phyloP scores from a whole-genome alignment of 2,329 filamentous ascomycete species.

The Fusarium nematophilum region DNA sequence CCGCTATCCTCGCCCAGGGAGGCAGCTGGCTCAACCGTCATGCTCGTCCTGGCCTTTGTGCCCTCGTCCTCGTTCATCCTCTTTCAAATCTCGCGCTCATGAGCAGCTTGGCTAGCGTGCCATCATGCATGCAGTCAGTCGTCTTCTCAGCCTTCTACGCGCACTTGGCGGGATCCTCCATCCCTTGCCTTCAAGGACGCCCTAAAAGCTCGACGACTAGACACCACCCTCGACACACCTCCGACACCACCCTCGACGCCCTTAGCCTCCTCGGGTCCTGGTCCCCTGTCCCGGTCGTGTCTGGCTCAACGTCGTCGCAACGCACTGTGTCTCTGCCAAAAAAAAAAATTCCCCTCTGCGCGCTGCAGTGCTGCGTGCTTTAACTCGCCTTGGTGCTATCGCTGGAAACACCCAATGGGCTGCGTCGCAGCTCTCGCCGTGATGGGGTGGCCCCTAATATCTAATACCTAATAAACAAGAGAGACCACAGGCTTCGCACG shows the following conservation, averaged over 20 bases:
- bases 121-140: slow-evolving; percentile 31
- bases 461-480: slow-evolving; percentile 21
- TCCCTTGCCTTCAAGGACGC: slow-evolving; percentile 35
- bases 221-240: slow-evolving; percentile 12
- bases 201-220: slow-evolving; percentile 13
- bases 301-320: slow-evolving; percentile 34
- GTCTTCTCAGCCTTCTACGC: slow-evolving; percentile 34
- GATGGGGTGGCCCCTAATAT: slow-evolving; percentile 22
- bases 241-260: slow-evolving; percentile 29
- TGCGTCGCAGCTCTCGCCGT: slow-evolving; percentile 11
- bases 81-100: slow-evolving; percentile 22
- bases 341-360: slow-evolving; percentile 13
- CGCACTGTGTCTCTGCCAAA: slow-evolving; percentile 31
- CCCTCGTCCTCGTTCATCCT: slow-evolving; percentile 19
- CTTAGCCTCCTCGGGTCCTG: slow-evolving; percentile 39
- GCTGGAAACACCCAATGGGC: slow-evolving; percentile 13
- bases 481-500: slow-evolving; percentile 7
- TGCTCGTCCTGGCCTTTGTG: not conserved
- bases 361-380: slow-evolving; percentile 15
- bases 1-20: slow-evolving; percentile 3
- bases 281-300: slow-evolving; percentile 32
- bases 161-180: slow-evolving; percentile 24
- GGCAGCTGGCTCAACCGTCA: slow-evolving; percentile 17
- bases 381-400: slow-evolving; percentile 19
- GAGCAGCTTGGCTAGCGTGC: slow-evolving; percentile 31